These are phyloP conservation scores for Torulaspora indica DNA, from an alignment of 805 yeast species.

Conservation along the genomic window DNA sequence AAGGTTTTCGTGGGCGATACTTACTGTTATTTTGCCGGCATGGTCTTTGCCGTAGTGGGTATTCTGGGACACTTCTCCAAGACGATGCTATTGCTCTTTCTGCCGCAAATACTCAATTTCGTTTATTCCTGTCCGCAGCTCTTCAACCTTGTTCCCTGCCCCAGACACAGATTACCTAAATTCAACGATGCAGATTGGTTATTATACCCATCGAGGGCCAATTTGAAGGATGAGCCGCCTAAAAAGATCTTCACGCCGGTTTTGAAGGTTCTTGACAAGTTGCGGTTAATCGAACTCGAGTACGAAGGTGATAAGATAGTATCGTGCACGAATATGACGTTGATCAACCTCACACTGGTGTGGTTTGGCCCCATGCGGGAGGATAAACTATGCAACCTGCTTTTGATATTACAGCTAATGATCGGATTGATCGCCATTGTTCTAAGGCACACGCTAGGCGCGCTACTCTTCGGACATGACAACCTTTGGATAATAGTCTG, in stretches of 20 bases:
- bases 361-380: slow-evolving; percentile 90
- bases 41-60: slow-evolving; percentile 97
- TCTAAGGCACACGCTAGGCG: slow-evolving; percentile 79
- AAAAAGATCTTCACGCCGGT: slow-evolving; percentile 33
- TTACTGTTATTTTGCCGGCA: slow-evolving; percentile 95
- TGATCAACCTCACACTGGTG: slow-evolving; percentile 76
- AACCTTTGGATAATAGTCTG: slow-evolving; percentile 48
- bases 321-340: slow-evolving; percentile 74
- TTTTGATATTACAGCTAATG: slow-evolving; percentile 58
- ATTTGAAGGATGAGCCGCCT: slow-evolving; percentile 37
- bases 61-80: slow-evolving; percentile 95
- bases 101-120: slow-evolving; percentile 90
- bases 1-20: slow-evolving; percentile 96
- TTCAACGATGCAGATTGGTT: slow-evolving; percentile 64
- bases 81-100: slow-evolving; percentile 76
- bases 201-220: slow-evolving; percentile 66
- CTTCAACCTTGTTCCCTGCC: slow-evolving; percentile 83
- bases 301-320: slow-evolving; percentile 35
- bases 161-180: slow-evolving; percentile 88
- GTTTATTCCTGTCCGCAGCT: slow-evolving; percentile 89
- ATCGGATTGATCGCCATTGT: slow-evolving; percentile 64
- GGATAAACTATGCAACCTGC: slow-evolving; percentile 58
- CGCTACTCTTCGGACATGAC: slow-evolving; percentile 83
- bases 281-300: slow-evolving; percentile 47
- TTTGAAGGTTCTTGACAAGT: slow-evolving; percentile 44